These are phyloP conservation scores for Microcyclospora pomicola DNA, from an alignment of 2,329 filamentous ascomycete genomes.

Conservation along the genomic window DNA sequence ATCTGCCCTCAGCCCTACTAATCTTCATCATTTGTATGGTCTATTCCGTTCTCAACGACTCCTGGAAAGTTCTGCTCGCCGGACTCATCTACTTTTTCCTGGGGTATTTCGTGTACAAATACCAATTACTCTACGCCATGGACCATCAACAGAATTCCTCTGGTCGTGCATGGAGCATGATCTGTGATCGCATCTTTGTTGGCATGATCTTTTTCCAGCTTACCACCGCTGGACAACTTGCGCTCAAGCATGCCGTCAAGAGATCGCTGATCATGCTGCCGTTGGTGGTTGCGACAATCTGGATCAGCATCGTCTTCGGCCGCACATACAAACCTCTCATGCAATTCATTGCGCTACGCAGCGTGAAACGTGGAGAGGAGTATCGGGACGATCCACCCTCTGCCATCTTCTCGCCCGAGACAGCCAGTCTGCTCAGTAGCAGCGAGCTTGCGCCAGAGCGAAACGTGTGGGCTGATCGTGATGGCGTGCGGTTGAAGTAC, in stretches of 20 bases:
- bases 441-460: slow-evolving; percentile 19
- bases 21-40: slow-evolving; percentile 92
- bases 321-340: slow-evolving; percentile 77
- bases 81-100: slow-evolving; percentile 71
- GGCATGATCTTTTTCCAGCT: slow-evolving; percentile 81
- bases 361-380: slow-evolving; percentile 53
- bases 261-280: slow-evolving; percentile 62
- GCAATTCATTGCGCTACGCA: slow-evolving; percentile 80
- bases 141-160: slow-evolving; percentile 91
- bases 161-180: slow-evolving; percentile 89
- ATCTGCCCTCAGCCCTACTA: slow-evolving; percentile 78
- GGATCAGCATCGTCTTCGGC: slow-evolving; percentile 76
- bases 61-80: slow-evolving; percentile 67
- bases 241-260: slow-evolving; percentile 57
- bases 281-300: slow-evolving; percentile 64
- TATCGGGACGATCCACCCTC: slow-evolving; percentile 25
- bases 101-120: slow-evolving; percentile 86
- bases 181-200: slow-evolving; percentile 79
- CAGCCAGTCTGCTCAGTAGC: slow-evolving; percentile 12
- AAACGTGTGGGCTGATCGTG: slow-evolving; percentile 26
- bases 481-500: slow-evolving; percentile 5
- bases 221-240: slow-evolving; percentile 78
- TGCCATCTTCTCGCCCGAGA: slow-evolving; percentile 8
- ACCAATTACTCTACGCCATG: slow-evolving; percentile 96
- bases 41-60: slow-evolving; percentile 72